phyloP scores from a whole-genome alignment of 1,139 yeast genomes.

The Geotrichum australiense region DNA sequence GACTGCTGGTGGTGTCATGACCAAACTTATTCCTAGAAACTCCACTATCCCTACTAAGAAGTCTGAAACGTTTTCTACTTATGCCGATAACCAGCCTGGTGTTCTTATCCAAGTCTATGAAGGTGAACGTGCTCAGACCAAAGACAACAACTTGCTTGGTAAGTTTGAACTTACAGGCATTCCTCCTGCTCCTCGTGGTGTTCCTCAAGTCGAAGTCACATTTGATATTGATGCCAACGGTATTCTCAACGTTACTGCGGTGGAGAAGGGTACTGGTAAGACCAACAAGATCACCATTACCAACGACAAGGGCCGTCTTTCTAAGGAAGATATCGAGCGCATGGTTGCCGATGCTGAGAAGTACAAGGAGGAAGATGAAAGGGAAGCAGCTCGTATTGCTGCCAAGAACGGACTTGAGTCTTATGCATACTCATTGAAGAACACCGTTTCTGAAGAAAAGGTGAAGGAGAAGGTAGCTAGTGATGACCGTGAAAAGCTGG shows the following conservation, averaged over 20 bases:
- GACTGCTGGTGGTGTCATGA: constrained; percentile 92
- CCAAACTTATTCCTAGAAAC: constrained; percentile 77
- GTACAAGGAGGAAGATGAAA: constrained; percentile 77
- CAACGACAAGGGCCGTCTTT: constrained; percentile 94
- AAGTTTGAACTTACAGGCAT: constrained; percentile 85
- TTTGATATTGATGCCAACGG: constrained; percentile 91
- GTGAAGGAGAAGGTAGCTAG: constrained; percentile 77
- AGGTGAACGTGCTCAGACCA: constrained; percentile 91
- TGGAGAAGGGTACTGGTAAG: constrained; percentile 86
- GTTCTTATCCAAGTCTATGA: constrained; percentile 88
- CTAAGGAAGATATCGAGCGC: constrained; percentile 90
- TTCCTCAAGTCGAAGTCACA: constrained; percentile 89
- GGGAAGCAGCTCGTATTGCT: constrained; percentile 69
- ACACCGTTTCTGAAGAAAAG: constrained; percentile 71
- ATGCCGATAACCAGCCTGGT: constrained; percentile 91
- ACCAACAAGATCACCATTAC: constrained; percentile 74
- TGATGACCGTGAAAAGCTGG: constrained; percentile 68
- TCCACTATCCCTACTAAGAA: constrained; percentile 83
- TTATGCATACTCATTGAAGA: constrained; percentile 83
- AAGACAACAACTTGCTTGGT: constrained; percentile 91
- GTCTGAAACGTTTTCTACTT: constrained; percentile 85
- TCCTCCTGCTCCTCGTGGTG: constrained; percentile 96
- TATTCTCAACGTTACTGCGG: constrained; percentile 87
- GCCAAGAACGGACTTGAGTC: constrained; percentile 88
- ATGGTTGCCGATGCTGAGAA: constrained; percentile 91